Conservation (phyloP, 2,329 filamentous ascomycete genomes). For the Gliomastix tumulicola region DNA sequence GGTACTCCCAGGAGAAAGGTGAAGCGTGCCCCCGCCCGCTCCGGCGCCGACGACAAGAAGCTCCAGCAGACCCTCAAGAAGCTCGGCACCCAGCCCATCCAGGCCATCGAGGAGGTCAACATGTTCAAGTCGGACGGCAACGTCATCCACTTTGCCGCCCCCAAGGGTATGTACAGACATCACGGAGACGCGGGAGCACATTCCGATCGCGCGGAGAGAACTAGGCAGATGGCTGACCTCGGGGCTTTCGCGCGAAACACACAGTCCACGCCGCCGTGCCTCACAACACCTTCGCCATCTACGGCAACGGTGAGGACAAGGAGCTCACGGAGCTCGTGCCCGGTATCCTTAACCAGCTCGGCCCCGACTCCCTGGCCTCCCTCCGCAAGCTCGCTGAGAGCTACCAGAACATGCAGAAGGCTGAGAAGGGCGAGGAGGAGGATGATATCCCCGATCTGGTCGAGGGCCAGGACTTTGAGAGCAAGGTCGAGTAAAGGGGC, state of each 20-base stretch:
- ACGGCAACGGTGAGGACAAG: conserved; percentile 98
- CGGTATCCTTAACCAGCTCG: conserved; percentile 98
- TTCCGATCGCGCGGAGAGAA: too few relatives aligned
- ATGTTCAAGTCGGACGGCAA: conserved; percentile 99
- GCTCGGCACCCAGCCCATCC: conserved; percentile 99
- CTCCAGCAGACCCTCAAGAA: conserved; percentile 96
- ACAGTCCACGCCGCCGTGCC: conserved; percentile 94
- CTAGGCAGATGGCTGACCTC: not conserved
- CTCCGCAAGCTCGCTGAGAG: conserved; percentile 98
- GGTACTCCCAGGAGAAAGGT: conserved; percentile 95
- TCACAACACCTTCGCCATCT: conserved; percentile 99
- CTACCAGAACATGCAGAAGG: conserved; percentile 99
- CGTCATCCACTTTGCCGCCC: conserved; percentile 97
- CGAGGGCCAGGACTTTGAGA: conserved; percentile 96
- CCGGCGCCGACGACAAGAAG: conserved; percentile 98
- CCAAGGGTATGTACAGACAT: conserved; percentile 68
- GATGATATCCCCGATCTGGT: conserved; percentile 97
- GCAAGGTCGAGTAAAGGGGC: conserved; percentile 79
- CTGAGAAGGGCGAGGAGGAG: conserved; percentile 76
- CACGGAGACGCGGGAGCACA: too few relatives aligned
- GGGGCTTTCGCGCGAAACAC: not conserved
- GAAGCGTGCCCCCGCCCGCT: conserved; percentile 93
- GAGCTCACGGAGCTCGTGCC: conserved; percentile 99
- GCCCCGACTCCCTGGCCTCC: conserved; percentile 93
- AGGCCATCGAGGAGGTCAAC: conserved; percentile 99